phyloP scores from a whole-genome alignment of 768 basidiomycete genomes.

The Tylopilus rubrobrunneus region DNA sequence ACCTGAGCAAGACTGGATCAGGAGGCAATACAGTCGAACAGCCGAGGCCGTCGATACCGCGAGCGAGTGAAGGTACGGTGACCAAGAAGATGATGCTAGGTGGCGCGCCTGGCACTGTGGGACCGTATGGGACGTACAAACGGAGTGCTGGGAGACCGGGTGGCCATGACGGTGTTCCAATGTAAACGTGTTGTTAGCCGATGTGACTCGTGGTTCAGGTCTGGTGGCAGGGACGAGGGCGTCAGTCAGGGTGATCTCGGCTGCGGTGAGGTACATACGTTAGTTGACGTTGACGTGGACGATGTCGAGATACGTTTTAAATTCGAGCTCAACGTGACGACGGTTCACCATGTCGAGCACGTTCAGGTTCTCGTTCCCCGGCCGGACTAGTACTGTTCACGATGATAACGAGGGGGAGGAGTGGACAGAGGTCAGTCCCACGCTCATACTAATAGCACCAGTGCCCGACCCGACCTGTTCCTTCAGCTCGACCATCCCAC shows the following conservation, averaged over 20 bases:
- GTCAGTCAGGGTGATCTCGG: background rate
- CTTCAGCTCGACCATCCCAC: slow-evolving; percentile 12
- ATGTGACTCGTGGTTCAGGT: too few relatives aligned
- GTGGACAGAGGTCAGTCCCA: slow-evolving; percentile 26
- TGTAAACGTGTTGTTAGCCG: too few relatives aligned
- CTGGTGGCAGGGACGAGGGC: too few relatives aligned
- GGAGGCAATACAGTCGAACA: slow-evolving; percentile 11
- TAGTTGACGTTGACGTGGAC: slow-evolving; percentile 9
- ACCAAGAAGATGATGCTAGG: slow-evolving; percentile 26
- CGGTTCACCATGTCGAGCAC: background rate
- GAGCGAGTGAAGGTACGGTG: slow-evolving; percentile 9
- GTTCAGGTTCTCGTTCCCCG: background rate
- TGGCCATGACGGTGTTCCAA: too few relatives aligned
- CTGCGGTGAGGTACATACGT: background rate
- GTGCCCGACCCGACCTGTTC: slow-evolving; percentile 5
- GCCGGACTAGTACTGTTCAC: background rate
- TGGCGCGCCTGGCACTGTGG: slow-evolving; percentile 35
- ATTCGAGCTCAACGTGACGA: background rate
- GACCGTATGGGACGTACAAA: slow-evolving; percentile 45
- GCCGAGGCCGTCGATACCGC: slow-evolving; percentile 11
- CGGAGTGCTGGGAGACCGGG: slow-evolving; percentile 16
- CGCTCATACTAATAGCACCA: background rate
- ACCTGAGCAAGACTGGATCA: background rate
- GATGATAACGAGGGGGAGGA: slow-evolving; percentile 9
- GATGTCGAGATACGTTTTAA: background rate